Conservation (phyloP, 352 stramenopile genomes). For the Halophytophthora batemanensis region DNA sequence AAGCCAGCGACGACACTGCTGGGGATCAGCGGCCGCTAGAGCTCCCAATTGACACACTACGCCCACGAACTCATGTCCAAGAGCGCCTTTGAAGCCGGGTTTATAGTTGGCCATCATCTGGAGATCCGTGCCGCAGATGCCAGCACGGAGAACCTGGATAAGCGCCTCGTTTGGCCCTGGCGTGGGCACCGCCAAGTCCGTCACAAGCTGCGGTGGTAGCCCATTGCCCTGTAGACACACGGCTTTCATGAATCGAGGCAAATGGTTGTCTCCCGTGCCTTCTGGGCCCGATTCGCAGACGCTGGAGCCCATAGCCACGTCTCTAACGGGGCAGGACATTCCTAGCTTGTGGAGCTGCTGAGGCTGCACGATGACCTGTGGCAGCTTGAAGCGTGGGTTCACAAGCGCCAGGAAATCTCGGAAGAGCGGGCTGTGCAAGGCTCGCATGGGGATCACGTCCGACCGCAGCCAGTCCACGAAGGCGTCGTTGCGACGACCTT, state of each 20-base stretch:
- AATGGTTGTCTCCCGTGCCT: background rate
- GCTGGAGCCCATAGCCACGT: background rate
- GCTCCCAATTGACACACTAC: constrained; percentile 64
- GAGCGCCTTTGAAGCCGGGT: constrained; percentile 50
- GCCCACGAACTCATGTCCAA: constrained; percentile 91
- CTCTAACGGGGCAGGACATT: constrained; percentile 4
- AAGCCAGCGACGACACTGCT: constrained; percentile 33
- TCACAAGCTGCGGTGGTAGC: constrained; percentile 23
- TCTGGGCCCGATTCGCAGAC: background rate
- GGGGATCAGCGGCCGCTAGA: constrained; percentile 18
- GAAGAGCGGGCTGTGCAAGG: constrained; percentile 35
- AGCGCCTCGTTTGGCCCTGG: constrained; percentile 42
- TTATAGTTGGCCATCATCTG: constrained; percentile 81
- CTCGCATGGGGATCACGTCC: constrained; percentile 46
- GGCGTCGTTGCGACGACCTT: constrained; percentile 25
- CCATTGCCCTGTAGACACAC: constrained; percentile 46
- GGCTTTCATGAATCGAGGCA: constrained; percentile 39
- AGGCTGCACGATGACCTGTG: constrained; percentile 32
- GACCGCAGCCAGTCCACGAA: constrained; percentile 42
- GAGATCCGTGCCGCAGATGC: constrained; percentile 73
- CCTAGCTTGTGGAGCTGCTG: constrained; percentile 26
- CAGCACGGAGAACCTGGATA: constrained; percentile 56
- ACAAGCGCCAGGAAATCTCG: constrained; percentile 32
- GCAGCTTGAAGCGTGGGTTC: constrained; percentile 39
- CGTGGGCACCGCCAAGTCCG: constrained; percentile 34